A percentile compares a stretch with the other conserved stretches of the same genome.
These are phyloP conservation scores for Acacia crassicarpa DNA, from an alignment of 306 rosid species.

Conservation along the genomic window DNA sequence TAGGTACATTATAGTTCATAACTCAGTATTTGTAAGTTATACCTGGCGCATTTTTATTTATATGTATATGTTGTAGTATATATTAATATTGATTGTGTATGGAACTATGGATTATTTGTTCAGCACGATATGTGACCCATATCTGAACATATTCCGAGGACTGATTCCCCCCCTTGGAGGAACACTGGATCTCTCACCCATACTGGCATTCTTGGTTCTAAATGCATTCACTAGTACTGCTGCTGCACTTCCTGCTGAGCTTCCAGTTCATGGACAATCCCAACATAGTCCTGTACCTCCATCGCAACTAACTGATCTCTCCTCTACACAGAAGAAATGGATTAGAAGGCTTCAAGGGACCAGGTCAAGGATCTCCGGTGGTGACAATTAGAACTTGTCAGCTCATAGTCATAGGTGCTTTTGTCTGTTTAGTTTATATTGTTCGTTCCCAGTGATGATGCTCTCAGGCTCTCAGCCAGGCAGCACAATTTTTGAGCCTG, in stretches of 20 bases:
- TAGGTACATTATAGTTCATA: background rate
- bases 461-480: constrained; percentile 30
- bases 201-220: constrained; percentile 79
- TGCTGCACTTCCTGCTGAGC: constrained; percentile 97
- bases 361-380: constrained; percentile 42
- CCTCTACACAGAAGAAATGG: constrained; percentile 82
- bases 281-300: constrained; percentile 35
- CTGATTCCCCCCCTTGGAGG: constrained; percentile 94
- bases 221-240: constrained; percentile 94
- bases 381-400: constrained; percentile 29
- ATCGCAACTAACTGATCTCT: constrained; percentile 29
- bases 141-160: constrained; percentile 95
- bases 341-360: constrained; percentile 69
- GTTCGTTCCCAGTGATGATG: constrained; percentile 25
- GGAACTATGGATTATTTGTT: constrained; percentile 16
- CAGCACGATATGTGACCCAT: constrained; percentile 96
- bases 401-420: constrained; percentile 20
- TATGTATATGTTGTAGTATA: background rate
- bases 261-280: constrained; percentile 54
- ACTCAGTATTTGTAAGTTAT: background rate
- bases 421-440: constrained; percentile 29
- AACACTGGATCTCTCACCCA: constrained; percentile 91
- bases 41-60: background rate
- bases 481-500: constrained; percentile 36
- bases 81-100: constrained; percentile 3